A percentile compares a stretch with the other conserved stretches of the same genome.
Evolutionary conservation across 257 asterid genomes (phyloP).

Genomic region (Knoxia roxburghii): DNA sequence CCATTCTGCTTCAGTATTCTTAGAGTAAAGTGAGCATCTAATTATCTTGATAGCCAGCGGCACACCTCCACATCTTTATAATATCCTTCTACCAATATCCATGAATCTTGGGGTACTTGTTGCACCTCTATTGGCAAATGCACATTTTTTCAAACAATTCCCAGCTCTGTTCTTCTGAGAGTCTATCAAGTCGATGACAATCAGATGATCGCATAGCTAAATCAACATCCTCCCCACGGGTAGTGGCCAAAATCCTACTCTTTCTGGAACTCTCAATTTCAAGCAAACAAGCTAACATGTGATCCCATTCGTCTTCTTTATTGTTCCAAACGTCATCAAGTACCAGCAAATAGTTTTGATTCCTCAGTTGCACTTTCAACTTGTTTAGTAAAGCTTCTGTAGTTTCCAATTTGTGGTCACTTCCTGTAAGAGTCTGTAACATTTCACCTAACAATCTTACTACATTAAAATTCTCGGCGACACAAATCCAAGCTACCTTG

Average conservation of each 20-base stretch:
- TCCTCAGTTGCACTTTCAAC: not conserved
- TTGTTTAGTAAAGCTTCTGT: constrained; percentile 15
- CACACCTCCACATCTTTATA: constrained; percentile 28
- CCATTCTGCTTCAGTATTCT: constrained; percentile 19
- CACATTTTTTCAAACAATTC: not conserved
- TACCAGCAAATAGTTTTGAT: constrained; percentile 15
- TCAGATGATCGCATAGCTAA: not conserved
- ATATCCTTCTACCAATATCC: constrained; percentile 14
- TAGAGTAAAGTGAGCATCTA: constrained; percentile 19
- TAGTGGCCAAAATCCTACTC: constrained; percentile 19
- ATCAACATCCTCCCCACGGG: constrained; percentile 9
- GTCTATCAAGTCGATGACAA: not conserved
- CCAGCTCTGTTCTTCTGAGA: constrained; percentile 9
- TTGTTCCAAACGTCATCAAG: constrained; percentile 24
- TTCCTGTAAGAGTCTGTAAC: not conserved
- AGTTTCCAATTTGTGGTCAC: not conserved
- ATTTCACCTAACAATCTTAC: not conserved
- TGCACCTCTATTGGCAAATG: constrained; percentile 9
- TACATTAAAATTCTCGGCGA: constrained; percentile 12
- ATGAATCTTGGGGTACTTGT: constrained; percentile 10
- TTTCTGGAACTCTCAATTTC: constrained; percentile 12
- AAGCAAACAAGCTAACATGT: not conserved
- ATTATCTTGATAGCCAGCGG: constrained; percentile 33
- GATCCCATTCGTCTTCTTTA: constrained; percentile 7
- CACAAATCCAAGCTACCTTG: constrained; percentile 17